Evolutionary conservation across 345 rosid genomes (phyloP).

Genomic region (Salix dunnii): DNA sequence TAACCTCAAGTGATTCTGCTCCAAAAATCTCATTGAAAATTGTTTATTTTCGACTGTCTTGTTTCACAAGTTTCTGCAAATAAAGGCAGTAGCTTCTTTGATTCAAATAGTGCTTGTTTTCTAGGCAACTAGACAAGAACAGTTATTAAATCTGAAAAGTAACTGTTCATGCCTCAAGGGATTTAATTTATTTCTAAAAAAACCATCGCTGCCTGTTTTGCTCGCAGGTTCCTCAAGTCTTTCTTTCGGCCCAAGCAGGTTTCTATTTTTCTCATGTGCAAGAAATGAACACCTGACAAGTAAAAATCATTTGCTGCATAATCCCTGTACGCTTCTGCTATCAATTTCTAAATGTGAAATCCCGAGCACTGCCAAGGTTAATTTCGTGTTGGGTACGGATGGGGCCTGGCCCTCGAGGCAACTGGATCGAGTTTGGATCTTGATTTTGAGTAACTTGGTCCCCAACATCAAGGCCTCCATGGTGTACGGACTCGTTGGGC

Average conservation of each 20-base stretch:
- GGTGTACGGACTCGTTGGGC: constrained; percentile 4
- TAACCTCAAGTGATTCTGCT: too few species aligned
- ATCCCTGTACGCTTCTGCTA: not conserved
- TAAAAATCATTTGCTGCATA: not conserved
- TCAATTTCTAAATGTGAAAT: constrained; percentile 18
- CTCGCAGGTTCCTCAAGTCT: not conserved
- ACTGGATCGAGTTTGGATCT: constrained; percentile 17
- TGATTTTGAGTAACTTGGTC: constrained; percentile 19
- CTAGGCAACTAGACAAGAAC: too few species aligned
- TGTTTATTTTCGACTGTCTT: too few species aligned
- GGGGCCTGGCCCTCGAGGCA: constrained; percentile 20
- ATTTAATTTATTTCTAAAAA: too few species aligned
- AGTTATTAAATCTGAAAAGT: too few species aligned
- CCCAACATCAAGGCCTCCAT: constrained; percentile 4
- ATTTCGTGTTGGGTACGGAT: constrained; percentile 21
- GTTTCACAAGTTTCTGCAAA: too few species aligned
- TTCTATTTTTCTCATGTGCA: constrained; percentile 6
- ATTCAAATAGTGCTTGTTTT: too few species aligned
- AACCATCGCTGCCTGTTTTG: not conserved
- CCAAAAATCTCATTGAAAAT: too few species aligned
- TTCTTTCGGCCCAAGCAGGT: not conserved
- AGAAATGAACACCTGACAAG: not conserved
- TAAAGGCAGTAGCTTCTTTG: too few species aligned
- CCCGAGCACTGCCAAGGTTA: constrained; percentile 4
- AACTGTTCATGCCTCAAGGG: too few species aligned